phyloP scores from a whole-genome alignment of 768 basidiomycete species.

The Plicaturopsis crispa region DNA sequence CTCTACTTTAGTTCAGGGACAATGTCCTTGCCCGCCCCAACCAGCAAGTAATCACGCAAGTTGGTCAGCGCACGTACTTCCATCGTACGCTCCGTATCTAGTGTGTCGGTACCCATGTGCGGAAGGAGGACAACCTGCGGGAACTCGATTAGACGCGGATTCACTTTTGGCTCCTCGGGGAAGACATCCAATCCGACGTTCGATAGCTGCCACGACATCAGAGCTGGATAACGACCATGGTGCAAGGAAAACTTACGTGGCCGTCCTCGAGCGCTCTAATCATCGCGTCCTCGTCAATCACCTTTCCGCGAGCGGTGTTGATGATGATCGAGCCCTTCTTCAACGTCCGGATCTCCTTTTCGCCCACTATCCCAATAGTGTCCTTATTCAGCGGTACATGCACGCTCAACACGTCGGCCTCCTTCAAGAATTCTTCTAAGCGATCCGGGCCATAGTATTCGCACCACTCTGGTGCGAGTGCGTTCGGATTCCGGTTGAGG shows the following conservation, averaged over 20 bases:
- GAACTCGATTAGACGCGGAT: conserved; percentile 73
- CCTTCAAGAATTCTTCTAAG: conserved; percentile 51
- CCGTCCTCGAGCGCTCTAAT: conserved; percentile 81
- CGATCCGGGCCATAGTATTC: conserved; percentile 63
- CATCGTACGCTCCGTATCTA: conserved; percentile 76
- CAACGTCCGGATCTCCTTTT: conserved; percentile 68
- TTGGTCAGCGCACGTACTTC: conserved; percentile 81
- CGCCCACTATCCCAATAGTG: conserved; percentile 68
- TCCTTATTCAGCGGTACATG: conserved; percentile 75
- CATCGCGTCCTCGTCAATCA: conserved; percentile 83
- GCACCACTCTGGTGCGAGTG: conserved; percentile 62
- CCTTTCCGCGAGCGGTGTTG: conserved; percentile 88
- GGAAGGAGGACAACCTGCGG: conserved; percentile 81
- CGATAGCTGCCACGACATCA: conserved; percentile 41
- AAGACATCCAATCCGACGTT: conserved; percentile 83
- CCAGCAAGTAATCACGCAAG: conserved; percentile 58
- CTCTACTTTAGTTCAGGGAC: too few species aligned
- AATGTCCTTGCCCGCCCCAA: conserved; percentile 58
- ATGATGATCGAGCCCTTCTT: conserved; percentile 75
- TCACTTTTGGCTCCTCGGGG: conserved; percentile 77
- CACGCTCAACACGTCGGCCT: conserved; percentile 79
- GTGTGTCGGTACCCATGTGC: conserved; percentile 87
- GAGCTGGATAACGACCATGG: neutral
- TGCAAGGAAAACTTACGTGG: conserved; percentile 51
- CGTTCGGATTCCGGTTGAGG: conserved; percentile 52